A percentile compares a stretch with the other conserved stretches of the same genome.
Conservation (phyloP, 2,329 filamentous ascomycete species). For the Chaetomium olivaceum region DNA sequence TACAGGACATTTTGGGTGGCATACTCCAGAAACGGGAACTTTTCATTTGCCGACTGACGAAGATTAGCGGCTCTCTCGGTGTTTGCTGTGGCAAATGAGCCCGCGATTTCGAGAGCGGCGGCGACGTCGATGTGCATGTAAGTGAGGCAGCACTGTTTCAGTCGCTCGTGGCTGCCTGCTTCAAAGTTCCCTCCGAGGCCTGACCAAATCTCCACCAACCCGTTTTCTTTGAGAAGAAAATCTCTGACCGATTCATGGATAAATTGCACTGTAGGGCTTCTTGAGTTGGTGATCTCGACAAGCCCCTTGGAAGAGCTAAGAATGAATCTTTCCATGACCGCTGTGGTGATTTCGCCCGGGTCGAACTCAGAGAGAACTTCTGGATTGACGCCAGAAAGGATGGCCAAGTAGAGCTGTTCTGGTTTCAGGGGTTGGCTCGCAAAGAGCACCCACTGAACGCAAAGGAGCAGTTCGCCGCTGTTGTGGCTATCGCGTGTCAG, state of each 20-base stretch:
- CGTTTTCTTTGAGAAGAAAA: constrained; percentile 29
- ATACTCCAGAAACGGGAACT: constrained; percentile 11
- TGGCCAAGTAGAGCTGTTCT: constrained; percentile 22
- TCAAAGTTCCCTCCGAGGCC: constrained; percentile 20
- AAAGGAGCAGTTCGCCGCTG: constrained; percentile 42
- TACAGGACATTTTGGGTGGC: background rate
- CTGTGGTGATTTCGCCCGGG: background rate
- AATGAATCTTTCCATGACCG: constrained; percentile 11
- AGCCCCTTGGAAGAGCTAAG: constrained; percentile 27
- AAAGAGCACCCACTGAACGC: constrained; percentile 56
- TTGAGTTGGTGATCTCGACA: constrained; percentile 20
- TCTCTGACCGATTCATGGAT: constrained; percentile 31
- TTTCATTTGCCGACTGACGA: background rate
- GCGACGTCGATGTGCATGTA: constrained; percentile 4
- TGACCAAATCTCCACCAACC: constrained; percentile 21
- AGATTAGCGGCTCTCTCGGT: background rate
- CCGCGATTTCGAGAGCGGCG: background rate
- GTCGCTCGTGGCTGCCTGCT: constrained; percentile 23
- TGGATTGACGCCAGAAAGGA: constrained; percentile 5
- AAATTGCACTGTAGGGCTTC: constrained; percentile 24
- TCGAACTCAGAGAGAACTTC: background rate
- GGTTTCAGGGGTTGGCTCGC: constrained; percentile 44
- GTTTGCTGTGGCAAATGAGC: background rate
- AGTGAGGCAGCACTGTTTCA: constrained; percentile 23
- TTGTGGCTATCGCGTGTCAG: constrained; percentile 37